Percentiles rank a stretch among this genome's conserved stretches.
These are phyloP conservation scores for Acanthamoeba triangularis DNA, from an alignment of 208 protist genomes.

Conservation along the genomic window DNA sequence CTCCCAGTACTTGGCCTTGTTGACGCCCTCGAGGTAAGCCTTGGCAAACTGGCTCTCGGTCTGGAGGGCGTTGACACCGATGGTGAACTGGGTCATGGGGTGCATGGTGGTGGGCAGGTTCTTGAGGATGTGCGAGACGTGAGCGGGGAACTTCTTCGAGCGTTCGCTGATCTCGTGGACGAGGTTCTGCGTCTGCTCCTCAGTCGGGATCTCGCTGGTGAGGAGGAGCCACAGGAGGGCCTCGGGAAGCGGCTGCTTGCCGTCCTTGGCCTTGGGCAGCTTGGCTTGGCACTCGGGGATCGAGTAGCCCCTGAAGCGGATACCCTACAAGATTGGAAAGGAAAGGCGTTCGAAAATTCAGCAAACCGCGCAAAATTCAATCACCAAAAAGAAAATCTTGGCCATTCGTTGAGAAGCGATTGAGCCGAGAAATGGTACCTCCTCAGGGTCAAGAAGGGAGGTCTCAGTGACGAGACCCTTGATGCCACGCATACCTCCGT, in stretches of 20 bases:
- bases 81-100: slow-evolving; percentile 97
- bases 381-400: background rate
- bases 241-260: slow-evolving; percentile 96
- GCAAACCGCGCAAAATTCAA: background rate
- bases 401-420: background rate
- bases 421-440: slow-evolving; percentile 79
- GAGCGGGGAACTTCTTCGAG: slow-evolving; percentile 89
- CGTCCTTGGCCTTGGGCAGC: slow-evolving; percentile 94
- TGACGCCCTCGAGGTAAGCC: slow-evolving; percentile 94
- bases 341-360: background rate
- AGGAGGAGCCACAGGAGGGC: slow-evolving; percentile 98
- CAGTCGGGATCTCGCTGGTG: slow-evolving; percentile 97
- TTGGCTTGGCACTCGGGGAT: slow-evolving; percentile 97
- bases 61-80: slow-evolving; percentile 94
- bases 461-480: slow-evolving; percentile 98
- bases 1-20: slow-evolving; percentile 98
- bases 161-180: slow-evolving; percentile 94
- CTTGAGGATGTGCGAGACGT: slow-evolving; percentile 94
- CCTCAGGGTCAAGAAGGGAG: slow-evolving; percentile 96
- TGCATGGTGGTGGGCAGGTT: slow-evolving; percentile 95
- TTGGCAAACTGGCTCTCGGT: slow-evolving; percentile 95
- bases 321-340: slow-evolving; percentile 90
- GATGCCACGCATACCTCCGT: slow-evolving; percentile 97
- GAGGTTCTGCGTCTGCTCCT: slow-evolving; percentile 88
- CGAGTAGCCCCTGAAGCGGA: slow-evolving; percentile 97